Evolutionary conservation across 345 rosid species (phyloP), one percentile per base, ranked within the genome.

Genomic region (Gossypium sturtianum): DNA sequence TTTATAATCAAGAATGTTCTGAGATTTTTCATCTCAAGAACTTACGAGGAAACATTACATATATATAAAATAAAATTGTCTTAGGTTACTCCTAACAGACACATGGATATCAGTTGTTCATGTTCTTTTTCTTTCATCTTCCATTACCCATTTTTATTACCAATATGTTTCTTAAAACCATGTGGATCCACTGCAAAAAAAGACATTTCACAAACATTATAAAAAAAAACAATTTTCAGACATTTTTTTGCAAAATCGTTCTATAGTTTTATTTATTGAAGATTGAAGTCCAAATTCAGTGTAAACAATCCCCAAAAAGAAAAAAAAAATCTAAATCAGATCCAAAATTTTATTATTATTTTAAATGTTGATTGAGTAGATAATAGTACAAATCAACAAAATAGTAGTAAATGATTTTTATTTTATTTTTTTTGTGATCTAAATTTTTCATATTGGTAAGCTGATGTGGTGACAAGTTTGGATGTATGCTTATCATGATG

Each of bases 241-340:
- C 76, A 49, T 56, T 43, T 61, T 9, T 23, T 22, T 1, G 41
- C 52, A 20, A 43, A 22, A 7, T 52, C 66, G 25, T 53, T 62
- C 68, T 60, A 53, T 15, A 27, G 52, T 54, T 70, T n/a, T 65
- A 72, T 60, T 34, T 13, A 4, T 53, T 12, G 44, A 22, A 43
- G 62, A 20, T 19, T 69, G 25, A 17, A 34, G 78, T 71, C 82
- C 74, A 70, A 70, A 58, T 83, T 51, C 86, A 72, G 43, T 67
- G 82, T 43, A 72, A 51, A 62, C 47, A 8, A 59, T 60, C n/a
- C 11, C 53, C 43, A 54, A 45, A 13, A 53, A 44, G 11, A 0
- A 38, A 45, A 9, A 53, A 44, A 6, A 2, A 38, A 22, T 19
- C 58, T 44, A 12, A 48, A 34, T 29, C 74, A 76, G 7, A 20